Conservation (phyloP, 2,329 filamentous ascomycete species). For the Ascochyta clinopodiicola region DNA sequence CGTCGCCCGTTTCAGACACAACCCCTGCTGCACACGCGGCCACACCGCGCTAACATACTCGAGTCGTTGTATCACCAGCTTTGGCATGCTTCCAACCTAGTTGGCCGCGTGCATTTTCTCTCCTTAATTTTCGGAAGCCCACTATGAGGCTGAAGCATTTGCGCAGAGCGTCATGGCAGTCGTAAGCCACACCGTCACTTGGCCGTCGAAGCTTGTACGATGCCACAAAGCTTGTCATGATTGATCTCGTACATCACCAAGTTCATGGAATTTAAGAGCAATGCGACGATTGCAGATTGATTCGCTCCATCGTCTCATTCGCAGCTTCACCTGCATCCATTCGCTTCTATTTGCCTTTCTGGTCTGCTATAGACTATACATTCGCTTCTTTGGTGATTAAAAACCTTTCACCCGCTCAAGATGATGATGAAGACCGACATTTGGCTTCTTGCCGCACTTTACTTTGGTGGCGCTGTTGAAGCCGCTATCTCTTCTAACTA, state of each 20-base stretch:
- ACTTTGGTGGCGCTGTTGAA: slow-evolving; percentile 11
- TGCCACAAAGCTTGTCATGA: slow-evolving; percentile 4
- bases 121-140: slow-evolving; percentile 2
- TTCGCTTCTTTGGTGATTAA: neutral
- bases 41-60: slow-evolving; percentile 5
- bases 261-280: neutral
- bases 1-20: neutral
- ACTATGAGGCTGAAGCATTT: neutral
- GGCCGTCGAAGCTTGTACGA: slow-evolving; percentile 9
- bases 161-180: slow-evolving; percentile 4
- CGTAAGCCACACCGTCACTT: slow-evolving; percentile 11
- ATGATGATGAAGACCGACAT: slow-evolving; percentile 9
- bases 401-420: neutral
- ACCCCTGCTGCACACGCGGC: slow-evolving; percentile 15
- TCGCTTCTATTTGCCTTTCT: slow-evolving; percentile 1
- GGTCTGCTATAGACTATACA: neutral
- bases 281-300: neutral
- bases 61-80: slow-evolving; percentile 2
- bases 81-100: neutral
- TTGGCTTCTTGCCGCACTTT: slow-evolving; percentile 13
- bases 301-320: neutral
- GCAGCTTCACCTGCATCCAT: neutral
- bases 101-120: slow-evolving; percentile 1
- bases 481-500: slow-evolving; percentile 14
- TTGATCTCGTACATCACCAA: neutral